A percentile compares a stretch with the other conserved stretches of the same genome.
phyloP scores from a whole-genome alignment of 345 rosid species.

The Raphanus sativus region DNA sequence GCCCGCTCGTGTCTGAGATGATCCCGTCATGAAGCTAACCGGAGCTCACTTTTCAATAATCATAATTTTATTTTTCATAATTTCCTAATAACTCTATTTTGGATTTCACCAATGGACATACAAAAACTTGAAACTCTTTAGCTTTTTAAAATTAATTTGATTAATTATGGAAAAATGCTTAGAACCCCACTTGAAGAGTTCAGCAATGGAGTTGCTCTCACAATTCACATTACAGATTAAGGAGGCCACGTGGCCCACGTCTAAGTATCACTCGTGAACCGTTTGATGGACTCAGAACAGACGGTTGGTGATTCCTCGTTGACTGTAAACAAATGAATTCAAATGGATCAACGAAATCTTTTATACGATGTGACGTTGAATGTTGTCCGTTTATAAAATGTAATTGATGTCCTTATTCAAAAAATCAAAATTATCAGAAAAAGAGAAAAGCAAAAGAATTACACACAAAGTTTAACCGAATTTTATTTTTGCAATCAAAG shows the following conservation, averaged over 20 bases:
- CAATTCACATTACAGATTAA: too few relatives aligned
- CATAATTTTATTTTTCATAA: too few relatives aligned
- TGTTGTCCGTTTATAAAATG: neutral
- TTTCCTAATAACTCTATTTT: too few relatives aligned
- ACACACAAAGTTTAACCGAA: neutral
- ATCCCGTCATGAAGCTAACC: too few relatives aligned
- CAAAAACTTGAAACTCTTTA: too few relatives aligned
- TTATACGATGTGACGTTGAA: neutral
- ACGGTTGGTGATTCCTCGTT: neutral
- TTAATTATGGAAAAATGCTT: too few relatives aligned
- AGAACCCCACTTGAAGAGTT: too few relatives aligned
- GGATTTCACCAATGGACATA: too few relatives aligned
- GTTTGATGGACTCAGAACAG: neutral
- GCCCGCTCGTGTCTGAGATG: too few relatives aligned
- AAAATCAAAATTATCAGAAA: neutral
- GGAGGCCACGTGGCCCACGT: neutral
- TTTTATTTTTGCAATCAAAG: constrained; percentile 17
- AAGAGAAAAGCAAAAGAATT: neutral
- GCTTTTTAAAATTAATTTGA: too few relatives aligned
- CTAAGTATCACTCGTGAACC: neutral
- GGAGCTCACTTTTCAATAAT: too few relatives aligned
- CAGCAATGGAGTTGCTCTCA: too few relatives aligned
- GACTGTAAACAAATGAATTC: neutral
- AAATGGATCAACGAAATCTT: neutral
- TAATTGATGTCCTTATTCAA: neutral